Evolutionary conservation across 2,329 filamentous ascomycete genomes (phyloP), one percentile per base, ranked within the genome.

Genomic region (Colletotrichum orchidophilum): DNA sequence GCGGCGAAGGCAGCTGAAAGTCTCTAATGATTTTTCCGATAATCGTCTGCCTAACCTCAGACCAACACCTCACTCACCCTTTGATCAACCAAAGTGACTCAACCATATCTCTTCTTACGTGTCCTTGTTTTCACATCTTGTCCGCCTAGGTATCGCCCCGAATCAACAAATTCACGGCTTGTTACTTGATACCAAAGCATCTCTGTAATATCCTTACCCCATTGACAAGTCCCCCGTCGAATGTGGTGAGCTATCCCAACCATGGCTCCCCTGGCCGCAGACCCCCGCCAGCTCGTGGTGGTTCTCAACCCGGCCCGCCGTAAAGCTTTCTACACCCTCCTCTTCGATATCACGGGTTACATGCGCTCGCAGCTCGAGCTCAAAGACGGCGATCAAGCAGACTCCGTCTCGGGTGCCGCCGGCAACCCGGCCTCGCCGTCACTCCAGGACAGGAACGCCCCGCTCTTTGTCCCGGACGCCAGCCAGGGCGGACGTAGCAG

Each of bases 221-320:
- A 33, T 24, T 29, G 3, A 7, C 35, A 52, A 58, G 35, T 26
- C 39, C 21, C 24, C 26, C 46, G 50, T 52, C 29, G 58, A 24
- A 69, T 69, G 58, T 26, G 50, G 63, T 70, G 31, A 61, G 26
- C n/a, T 33, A 54, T 62, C 18, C n/a, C 62, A 64, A 77, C 15
- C 66, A 89, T 89, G 87, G 86, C 87, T 68, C 87, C 87, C 63
- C 81, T 87, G 61, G 87, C 84, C 66, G 83, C 82, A 42, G 87
- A 89, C 73, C 87, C 87, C 59, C 85, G 87, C 70, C 87, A 88
- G 74, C 78, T 90, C 64, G 83, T 87, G 79, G 84, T 90, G 63
- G 83, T 87, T 29, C 82, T 91, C 50, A 87, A 89, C 73, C 81
- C 82, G 31, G 84, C 85, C 31, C 83, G 85, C 54, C 86, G 88